Evolutionary conservation across 768 basidiomycete species (phyloP), one percentile per base, ranked within the genome.

Genomic region (Auriscalpium microsporum): DNA sequence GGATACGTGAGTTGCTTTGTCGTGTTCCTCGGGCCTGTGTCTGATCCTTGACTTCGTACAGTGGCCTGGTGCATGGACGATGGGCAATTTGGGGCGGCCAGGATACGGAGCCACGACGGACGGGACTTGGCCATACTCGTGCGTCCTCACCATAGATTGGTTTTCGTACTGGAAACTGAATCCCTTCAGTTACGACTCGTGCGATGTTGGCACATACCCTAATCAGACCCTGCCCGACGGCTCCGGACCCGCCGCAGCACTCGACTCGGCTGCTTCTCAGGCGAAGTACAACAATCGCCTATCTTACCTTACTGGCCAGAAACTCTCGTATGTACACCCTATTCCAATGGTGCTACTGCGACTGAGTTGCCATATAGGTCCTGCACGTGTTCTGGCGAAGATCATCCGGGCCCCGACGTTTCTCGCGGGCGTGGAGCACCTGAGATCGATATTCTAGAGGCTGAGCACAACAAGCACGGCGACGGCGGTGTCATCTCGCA

Each of bases 21-120:
- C 28, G 28, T 28, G 28, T 28, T 28, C 4, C 7, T 28, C 28
- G 28, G 4, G 7, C 28, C 28, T 3, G 28, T 28, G 28, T 28
- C 28, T 28, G 28, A 28, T 28, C 28, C 28, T 14, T 33, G 7
- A 19, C 6, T 8, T 17, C 19, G 13, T 17, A 7, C 51, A 85
- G 83, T 91, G 88, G 90, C 90, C 89, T 38, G 90, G 87, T 60
- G 80, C 79, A 2, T 93, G 91, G 91, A 89, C 87, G 17, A 87
- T 88, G 84, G 91, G 91, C 2, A 95, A 94, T 65, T 76, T 94
- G 5, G 91, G 82, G 1, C 72, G 92, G 40, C 82, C 91, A 0
- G 92, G 91, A 7, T 93, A 88, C 66, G 72, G 80, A 6, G 88
- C 84, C 0, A 82, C 87, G 1, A 86, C 86, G 1, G 90, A 93